Conservation (phyloP, 768 basidiomycete genomes). For the Pleurotus salmoneostramineus region DNA sequence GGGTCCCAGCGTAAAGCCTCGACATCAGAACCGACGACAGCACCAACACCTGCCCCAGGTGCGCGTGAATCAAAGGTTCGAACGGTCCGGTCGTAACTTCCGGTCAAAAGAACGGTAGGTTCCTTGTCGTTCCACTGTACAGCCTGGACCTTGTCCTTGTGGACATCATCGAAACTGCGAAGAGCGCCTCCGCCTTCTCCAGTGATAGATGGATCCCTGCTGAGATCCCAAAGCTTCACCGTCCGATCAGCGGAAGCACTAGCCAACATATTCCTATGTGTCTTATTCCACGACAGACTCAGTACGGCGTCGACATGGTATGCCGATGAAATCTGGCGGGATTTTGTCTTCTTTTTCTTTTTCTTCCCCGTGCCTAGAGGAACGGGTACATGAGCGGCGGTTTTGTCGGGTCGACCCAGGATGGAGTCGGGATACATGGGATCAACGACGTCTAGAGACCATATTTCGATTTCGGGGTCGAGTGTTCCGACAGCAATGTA, state of each 20-base stretch:
- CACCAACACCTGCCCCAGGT: conserved; percentile 79
- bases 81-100: conserved; percentile 94
- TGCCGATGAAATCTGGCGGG: conserved; percentile 51
- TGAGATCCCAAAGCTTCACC: conserved; percentile 97
- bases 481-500: conserved; percentile 97
- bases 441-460: conserved; percentile 92
- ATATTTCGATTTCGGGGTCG: conserved; percentile 98
- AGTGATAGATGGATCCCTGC: conserved; percentile 48
- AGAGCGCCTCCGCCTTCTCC: conserved; percentile 62
- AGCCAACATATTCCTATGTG: conserved; percentile 86
- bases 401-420: conserved; percentile 85
- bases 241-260: conserved; percentile 93
- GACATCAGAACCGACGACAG: conserved; percentile 84
- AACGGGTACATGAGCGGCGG: conserved; percentile 71
- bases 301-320: conserved; percentile 95
- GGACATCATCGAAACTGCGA: conserved; percentile 71
- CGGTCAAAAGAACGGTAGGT: conserved; percentile 87
- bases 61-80: conserved; percentile 89
- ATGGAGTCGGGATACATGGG: conserved; percentile 91
- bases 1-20: conserved; percentile 96
- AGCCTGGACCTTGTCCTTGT: conserved; percentile 93
- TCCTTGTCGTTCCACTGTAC: conserved; percentile 93
- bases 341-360: conserved; percentile 85
- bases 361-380: conserved; percentile 94
- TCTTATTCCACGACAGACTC: conserved; percentile 88